Evolutionary conservation across 495 filamentous ascomycete species (phyloP).

Genomic region (Pseudoneurospora amorphoporcata): DNA sequence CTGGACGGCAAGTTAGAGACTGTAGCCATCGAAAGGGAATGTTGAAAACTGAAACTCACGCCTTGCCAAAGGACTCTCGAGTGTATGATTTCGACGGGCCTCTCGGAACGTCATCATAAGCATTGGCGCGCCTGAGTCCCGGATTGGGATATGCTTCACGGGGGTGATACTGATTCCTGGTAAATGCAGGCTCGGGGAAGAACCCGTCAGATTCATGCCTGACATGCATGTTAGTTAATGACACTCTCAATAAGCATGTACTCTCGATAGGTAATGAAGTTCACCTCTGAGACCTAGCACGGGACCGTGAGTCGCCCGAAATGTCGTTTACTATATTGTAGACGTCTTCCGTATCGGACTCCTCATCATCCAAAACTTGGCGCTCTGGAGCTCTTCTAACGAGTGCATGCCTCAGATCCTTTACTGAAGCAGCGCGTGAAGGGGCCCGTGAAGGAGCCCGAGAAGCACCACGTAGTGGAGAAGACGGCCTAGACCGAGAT

Average conservation of each 20-base stretch:
- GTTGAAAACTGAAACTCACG: background rate
- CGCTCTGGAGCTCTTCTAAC: background rate
- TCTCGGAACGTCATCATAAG: background rate
- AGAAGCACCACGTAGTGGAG: background rate
- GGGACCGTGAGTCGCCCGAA: slow-evolving; percentile 24
- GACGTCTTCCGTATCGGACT: slow-evolving; percentile 18
- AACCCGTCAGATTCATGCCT: slow-evolving; percentile 30
- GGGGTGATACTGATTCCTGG: background rate
- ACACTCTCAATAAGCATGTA: background rate
- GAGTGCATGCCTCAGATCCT: background rate
- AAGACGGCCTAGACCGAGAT: slow-evolving; percentile 8
- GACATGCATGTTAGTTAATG: slow-evolving; percentile 9
- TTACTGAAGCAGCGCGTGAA: background rate
- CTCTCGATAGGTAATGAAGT: background rate
- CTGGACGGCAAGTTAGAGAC: background rate
- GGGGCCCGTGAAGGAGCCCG: background rate
- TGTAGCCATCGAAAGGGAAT: background rate
- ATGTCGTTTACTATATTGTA: slow-evolving; percentile 5
- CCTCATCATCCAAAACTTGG: slow-evolving; percentile 1
- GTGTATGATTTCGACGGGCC: background rate
- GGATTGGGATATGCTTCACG: background rate
- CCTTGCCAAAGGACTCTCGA: background rate
- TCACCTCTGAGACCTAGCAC: slow-evolving; percentile 30
- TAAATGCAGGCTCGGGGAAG: slow-evolving; percentile 12
- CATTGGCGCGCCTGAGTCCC: background rate